Base-by-base conservation (phyloP, 2,329 filamentous ascomycete genomes). In the Fusarium keratoplasticum region DNA sequence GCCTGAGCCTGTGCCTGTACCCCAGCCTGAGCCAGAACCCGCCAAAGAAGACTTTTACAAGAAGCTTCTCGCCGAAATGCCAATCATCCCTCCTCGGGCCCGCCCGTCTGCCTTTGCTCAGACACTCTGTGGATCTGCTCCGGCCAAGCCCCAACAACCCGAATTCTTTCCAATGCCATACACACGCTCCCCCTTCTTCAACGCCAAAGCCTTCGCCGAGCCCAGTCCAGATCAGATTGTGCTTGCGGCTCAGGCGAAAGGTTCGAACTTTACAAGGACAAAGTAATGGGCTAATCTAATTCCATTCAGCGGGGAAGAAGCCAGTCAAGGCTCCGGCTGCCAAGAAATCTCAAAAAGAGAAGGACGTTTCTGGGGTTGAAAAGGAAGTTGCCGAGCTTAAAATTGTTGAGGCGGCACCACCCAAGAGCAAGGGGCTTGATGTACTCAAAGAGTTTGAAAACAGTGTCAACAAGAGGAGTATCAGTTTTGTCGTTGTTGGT, bases 401-500 rank as follows among this genome's bases (percentile, higher is more conserved):
- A 66, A 78, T 90, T 59, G 85, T 85, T 75, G 89, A 91, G 67
- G 82, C 86, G 1, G 89, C 89, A 2, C 84, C 88, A 38, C 90
- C 89, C 5, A 91, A 89, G 79, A 92, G 88, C 77, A 97, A 97
- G 81, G 95, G 96, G 64, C 83, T 98, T 22, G 90, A 98, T 81
- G 95, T 98, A 5, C 79, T 96, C 36, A 90, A 91, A 55, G 95
- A 98, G 80, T 96, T 93, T 79, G 89, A 93, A 77, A 95, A 92
- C 73, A 89, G 90, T 61, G 89, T 91, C 62, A 88, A 88, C 75
- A 98, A 98, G 83, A 93, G 92, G 76, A 92, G 91, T 63, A 93
- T 94, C 47, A 98, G 95, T 80, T 97, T 98, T 83, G 95, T 98
- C 9, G 95, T 98, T 36, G 95, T 98, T 76, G 95, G 94, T 95